Evolutionary conservation across 2,329 filamentous ascomycete genomes (phyloP).

Genomic region (Colletotrichum somersetense): DNA sequence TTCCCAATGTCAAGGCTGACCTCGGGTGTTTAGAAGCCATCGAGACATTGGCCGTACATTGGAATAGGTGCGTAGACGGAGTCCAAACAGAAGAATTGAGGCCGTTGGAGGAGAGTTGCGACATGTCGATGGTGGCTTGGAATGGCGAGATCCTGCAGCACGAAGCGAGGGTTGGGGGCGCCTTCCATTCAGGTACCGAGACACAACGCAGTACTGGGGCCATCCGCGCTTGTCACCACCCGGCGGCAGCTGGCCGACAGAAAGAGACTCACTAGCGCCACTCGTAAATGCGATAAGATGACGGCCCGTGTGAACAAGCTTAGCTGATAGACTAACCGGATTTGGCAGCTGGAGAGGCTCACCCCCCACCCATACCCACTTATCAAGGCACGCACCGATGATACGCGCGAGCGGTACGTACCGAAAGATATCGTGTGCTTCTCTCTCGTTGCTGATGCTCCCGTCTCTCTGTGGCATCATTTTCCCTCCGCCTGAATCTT

Average conservation of each 20-base stretch:
- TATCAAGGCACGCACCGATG: neutral
- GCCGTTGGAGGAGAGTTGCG: neutral
- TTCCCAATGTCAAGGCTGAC: neutral
- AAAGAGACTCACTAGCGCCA: neutral
- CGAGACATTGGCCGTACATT: conserved; percentile 7
- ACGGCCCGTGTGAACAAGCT: conserved; percentile 7
- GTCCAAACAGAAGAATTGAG: neutral
- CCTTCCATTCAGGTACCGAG: conserved; percentile 9
- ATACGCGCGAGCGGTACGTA: neutral
- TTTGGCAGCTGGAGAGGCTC: conserved; percentile 3
- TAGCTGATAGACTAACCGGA: conserved; percentile 4
- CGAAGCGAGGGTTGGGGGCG: neutral
- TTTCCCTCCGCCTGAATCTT: neutral
- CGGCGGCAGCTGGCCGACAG: neutral
- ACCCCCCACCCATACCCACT: neutral
- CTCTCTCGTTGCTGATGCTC: neutral
- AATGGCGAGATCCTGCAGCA: neutral
- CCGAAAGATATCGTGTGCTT: neutral
- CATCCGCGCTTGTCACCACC: neutral
- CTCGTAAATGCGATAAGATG: conserved; percentile 33
- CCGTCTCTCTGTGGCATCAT: too few relatives aligned
- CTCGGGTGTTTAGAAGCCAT: neutral
- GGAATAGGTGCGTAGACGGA: neutral
- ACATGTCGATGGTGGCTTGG: conserved; percentile 11
- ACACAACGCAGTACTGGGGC: neutral